Percentiles rank a stretch among this genome's conserved stretches.
These are phyloP conservation scores for Corymbia citriodora DNA, from an alignment of 441 rosid species.

Conservation along the genomic window DNA sequence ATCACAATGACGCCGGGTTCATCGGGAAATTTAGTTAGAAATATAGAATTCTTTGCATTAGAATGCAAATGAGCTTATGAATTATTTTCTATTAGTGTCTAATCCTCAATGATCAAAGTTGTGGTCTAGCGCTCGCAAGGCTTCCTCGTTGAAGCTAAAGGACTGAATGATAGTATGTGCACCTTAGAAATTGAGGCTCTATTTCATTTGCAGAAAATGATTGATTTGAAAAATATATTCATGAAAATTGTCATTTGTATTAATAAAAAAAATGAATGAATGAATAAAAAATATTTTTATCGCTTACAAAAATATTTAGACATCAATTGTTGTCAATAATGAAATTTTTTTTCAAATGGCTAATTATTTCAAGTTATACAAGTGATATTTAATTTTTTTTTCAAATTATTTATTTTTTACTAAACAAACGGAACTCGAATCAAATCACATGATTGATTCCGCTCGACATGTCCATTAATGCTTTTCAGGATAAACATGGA, in stretches of 20 bases:
- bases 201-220: not conserved
- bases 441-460: not conserved
- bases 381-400: not conserved
- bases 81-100: not conserved
- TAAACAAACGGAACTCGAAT: not conserved
- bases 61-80: not conserved
- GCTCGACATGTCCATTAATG: not conserved
- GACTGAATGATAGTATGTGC: not conserved
- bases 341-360: fast-evolving
- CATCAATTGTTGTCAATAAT: not conserved
- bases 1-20: not conserved
- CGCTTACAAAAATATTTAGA: not conserved
- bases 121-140: not conserved
- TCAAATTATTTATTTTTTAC: not conserved
- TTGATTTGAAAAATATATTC: not conserved
- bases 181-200: not conserved
- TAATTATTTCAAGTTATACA: not conserved
- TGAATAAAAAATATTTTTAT: too few relatives aligned
- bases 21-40: not conserved
- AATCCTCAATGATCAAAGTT: not conserved
- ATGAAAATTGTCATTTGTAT: too few relatives aligned
- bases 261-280: too few relatives aligned
- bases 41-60: not conserved
- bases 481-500: not conserved
- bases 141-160: not conserved